Evolutionary conservation across 257 asterid genomes (phyloP).

Genomic region (Solanum habrochaites): DNA sequence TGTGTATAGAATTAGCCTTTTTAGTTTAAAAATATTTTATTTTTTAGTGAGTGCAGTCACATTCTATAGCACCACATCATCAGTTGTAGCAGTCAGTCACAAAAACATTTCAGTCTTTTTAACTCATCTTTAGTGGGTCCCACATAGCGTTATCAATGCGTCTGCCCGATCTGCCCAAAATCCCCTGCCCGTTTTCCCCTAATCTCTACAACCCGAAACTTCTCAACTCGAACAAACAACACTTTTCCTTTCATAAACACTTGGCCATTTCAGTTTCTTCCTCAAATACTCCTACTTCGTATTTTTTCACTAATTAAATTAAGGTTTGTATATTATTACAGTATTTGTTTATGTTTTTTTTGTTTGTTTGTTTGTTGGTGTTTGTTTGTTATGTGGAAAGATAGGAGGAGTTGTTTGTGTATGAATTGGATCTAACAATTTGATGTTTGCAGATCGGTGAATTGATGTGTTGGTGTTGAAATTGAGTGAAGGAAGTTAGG

Average conservation of each 20-base stretch:
- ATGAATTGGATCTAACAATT: not conserved
- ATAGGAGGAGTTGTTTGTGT: not conserved
- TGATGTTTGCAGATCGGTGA: not conserved
- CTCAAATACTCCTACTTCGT: not conserved
- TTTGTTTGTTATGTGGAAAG: not conserved
- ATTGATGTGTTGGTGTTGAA: not conserved
- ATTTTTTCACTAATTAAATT: not conserved
- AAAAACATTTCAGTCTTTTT: not conserved
- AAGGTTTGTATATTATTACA: not conserved
- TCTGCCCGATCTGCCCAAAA: not conserved
- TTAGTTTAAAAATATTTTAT: not conserved
- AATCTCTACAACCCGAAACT: not conserved
- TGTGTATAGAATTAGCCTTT: not conserved
- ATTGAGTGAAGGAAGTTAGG: not conserved
- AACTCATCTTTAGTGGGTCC: not conserved
- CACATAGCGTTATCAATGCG: not conserved
- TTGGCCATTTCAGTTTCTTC: not conserved
- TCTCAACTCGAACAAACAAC: not conserved
- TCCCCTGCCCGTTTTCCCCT: not conserved
- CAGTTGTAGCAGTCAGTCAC: not conserved
- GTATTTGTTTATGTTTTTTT: not conserved
- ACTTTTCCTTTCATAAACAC: not conserved
- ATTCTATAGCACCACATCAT: not conserved
- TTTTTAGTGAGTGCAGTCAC: not conserved
- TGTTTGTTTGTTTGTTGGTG: not conserved